Evolutionary conservation across 768 basidiomycete genomes (phyloP).

Genomic region (Phallus indusiatus): DNA sequence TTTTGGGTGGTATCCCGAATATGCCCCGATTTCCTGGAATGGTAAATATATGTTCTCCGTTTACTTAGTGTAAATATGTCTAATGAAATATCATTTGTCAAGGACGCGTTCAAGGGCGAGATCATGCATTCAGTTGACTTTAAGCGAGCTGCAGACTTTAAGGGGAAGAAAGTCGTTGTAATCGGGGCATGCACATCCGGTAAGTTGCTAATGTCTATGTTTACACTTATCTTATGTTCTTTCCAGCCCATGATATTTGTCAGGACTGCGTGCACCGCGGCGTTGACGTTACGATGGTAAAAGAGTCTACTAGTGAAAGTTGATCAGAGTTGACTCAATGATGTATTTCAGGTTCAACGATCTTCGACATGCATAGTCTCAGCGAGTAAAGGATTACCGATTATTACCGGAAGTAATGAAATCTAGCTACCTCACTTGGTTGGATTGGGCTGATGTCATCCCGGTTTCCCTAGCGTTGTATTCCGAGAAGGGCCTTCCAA

Average conservation of each 20-base stretch:
- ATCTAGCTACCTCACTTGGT: slow-evolving; percentile 14
- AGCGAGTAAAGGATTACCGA: slow-evolving; percentile 29
- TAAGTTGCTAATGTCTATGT: slow-evolving; percentile 12
- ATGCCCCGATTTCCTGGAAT: slow-evolving; percentile 33
- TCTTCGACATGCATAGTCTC: slow-evolving; percentile 47
- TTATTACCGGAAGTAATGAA: slow-evolving; percentile 20
- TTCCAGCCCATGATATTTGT: slow-evolving; percentile 38
- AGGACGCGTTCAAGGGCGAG: slow-evolving; percentile 55
- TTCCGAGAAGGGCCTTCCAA: slow-evolving; percentile 37
- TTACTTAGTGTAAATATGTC: background rate
- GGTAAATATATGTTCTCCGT: slow-evolving; percentile 14
- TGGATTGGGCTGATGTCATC: background rate
- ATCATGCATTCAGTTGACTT: slow-evolving; percentile 51
- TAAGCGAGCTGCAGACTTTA: slow-evolving; percentile 41
- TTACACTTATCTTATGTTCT: background rate
- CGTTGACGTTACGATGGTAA: slow-evolving; percentile 24
- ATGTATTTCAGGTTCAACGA: slow-evolving; percentile 29
- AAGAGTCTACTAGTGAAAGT: background rate
- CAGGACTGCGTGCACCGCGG: slow-evolving; percentile 35
- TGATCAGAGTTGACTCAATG: background rate
- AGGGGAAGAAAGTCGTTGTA: slow-evolving; percentile 62
- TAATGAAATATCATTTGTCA: background rate
- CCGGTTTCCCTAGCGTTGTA: slow-evolving; percentile 22
- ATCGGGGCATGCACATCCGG: slow-evolving; percentile 58
- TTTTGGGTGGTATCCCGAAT: slow-evolving; percentile 35